Evolutionary conservation across 2,329 filamentous ascomycete genomes (phyloP), one percentile per base, ranked within the genome.

Genomic region (Colletotrichum sp.): DNA sequence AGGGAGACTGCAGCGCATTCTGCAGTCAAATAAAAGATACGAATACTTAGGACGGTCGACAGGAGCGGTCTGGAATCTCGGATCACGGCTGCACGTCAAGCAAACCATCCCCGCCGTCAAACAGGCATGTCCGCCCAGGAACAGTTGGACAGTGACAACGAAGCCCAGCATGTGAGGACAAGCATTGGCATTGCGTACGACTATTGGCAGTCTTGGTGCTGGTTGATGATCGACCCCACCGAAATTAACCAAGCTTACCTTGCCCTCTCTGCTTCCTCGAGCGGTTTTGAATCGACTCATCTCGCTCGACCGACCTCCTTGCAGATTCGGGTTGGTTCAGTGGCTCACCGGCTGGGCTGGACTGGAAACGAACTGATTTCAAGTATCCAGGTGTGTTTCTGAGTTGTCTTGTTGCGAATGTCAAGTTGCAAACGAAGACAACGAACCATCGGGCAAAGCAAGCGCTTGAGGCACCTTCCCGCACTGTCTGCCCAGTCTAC

Each of bases 291-390:
- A 59, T 76, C 73, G 57, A 72, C 44, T 76, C 74, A 76, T 76
- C 74, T 76, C 70, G 70, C 70, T 73, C 59, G n/a, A 65, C 74
- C 60, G 49, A 74, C 39, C 65, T 76, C 74, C 74, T 69, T 76
- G 65, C 74, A 76, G 74, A 66, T 52, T 60, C 15, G 65, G 70
- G 52, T 26, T 39, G 57, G 67, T 57, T 15, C 59, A 59, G 28
- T 28, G 70, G 70, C 21, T 36, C 49, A 16, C 16, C 12, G 32
- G 57, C 26, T 44, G 18, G 59, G 57, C 57, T 69, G 57, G 44
- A 34, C 26, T 68, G 59, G 21, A 60, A 65, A 34, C 57, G 28
- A 69, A 57, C 70, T 18, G 57, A n/a, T 30, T 63, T 32, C 39
- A 32, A 55, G 21, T 36, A 55, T 36, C n/a, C 57, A 69, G 66